Base-by-base conservation (phyloP, 202 grass and related monocot genomes). In the Schoenoplectus tabernaemontani region DNA sequence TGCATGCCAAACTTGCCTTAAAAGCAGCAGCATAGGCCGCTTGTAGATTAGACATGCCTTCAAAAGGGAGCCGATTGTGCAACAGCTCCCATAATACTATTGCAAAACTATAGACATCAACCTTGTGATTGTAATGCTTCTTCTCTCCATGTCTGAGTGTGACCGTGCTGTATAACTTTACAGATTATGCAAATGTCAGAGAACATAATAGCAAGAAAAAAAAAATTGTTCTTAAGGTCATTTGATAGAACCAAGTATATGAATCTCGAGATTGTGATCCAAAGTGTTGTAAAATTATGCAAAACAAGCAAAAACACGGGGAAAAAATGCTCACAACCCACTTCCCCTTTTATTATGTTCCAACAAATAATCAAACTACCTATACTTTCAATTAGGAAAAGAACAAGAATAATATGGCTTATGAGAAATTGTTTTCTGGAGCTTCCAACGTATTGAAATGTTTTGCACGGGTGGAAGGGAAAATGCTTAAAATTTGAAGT, bases 61-160 rank as follows among this genome's bases (percentile, higher is more conserved):
- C 92, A 23, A 99, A 99, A 33, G 96, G 96, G 23, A 99, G 88
- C 19, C 66, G 86, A 77, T 99, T 99, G 67, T 99, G 92, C 39
- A 99, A 85, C 28, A 99, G 85, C 89, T 99, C 96, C 96, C 96
- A 99, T 53, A 99, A 69, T 24, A 99, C 96, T 77, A 99, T 99
- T 22, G 92, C 92, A 82, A 99, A 99, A 79, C 96, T 99, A 86
- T 99, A 99, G 59, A 96, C 92, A 64, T 99, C 96, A 68, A 99
- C 96, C 84, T 99, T 99, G 79, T 99, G 96, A 78, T 99, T 99
- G 85, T 96, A 99, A 78, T 99, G 92, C 85, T 99, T 99, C 90
- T 99, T 99, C 86, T 99, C 92, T 68, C 96, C 96, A 53, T 93
- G 92, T 82, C 96, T 99, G 65, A 99, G 87, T 23, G 96, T 99